Evolutionary conservation across 179 eudicot genomes (phyloP), one percentile per base, ranked within the genome.

Genomic region (Spinacia oleracea): DNA sequence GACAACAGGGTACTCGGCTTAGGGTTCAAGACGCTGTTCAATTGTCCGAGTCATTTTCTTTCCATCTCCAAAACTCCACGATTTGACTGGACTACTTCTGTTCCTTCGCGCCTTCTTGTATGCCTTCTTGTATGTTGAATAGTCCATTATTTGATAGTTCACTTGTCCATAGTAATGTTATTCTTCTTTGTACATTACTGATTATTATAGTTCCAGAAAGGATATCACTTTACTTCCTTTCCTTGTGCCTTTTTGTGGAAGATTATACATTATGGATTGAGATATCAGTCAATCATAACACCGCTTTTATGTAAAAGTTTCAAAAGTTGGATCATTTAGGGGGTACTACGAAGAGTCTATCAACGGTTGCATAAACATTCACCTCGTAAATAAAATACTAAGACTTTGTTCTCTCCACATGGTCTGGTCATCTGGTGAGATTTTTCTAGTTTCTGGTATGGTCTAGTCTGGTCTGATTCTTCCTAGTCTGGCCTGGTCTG

Each of bases 1-100:
- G 90, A 11, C 99, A 96, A 66, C 99, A 96, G 78, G 99, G 99
- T n/a, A 96, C 99, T 35, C 92, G 99, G 20, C 89, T 96, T 43
- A 76, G 96, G 77, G 92, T 93, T 72, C 82, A 91, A 74, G 99
- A 93, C 11, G 99, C 99, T 45, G 85, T 85, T 45, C 87, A 85
- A 72, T 81, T 96, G 85, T 93, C 94, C 0, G 87, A 89, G 79
- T 86, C 95, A 2, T 89, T 88, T 68, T 80, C 87, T 18, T 83
- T 85, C 50, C 92, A 82, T 72, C 79, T 79, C 5, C 84, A 88
- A 63, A 81, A 84, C 82, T 85, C 93, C 40, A 38, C 85, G 29
- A 48, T 88, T 78, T 74, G 83, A 76, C 73, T 87, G 23, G 87
- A 86, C 79, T 58, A 25, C 45, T 34, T 42, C 6, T 67, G 21